These are phyloP conservation scores for Colletotrichum melonis DNA, from an alignment of 2,329 filamentous ascomycete genomes.

Conservation along the genomic window DNA sequence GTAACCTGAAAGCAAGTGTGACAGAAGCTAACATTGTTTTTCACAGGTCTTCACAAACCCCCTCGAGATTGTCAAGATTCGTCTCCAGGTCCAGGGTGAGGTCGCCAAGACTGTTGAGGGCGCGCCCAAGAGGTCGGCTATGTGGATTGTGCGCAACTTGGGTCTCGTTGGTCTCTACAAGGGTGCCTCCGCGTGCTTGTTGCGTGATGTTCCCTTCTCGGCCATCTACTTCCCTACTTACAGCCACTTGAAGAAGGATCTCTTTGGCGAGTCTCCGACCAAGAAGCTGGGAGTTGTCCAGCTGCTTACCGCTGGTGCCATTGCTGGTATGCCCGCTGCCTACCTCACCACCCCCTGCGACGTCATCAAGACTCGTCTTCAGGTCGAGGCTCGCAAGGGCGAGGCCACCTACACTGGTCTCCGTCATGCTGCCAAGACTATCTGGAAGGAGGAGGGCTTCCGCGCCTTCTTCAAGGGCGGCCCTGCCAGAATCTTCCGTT, in stretches of 20 bases:
- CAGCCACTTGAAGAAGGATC: constrained; percentile 90
- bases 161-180: constrained; percentile 97
- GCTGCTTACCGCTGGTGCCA: constrained; percentile 93
- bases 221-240: constrained; percentile 99
- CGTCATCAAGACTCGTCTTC: constrained; percentile 98
- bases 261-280: constrained; percentile 88
- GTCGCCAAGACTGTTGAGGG: constrained; percentile 88
- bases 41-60: constrained; percentile 93
- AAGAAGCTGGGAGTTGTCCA: constrained; percentile 93
- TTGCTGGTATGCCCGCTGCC: constrained; percentile 89
- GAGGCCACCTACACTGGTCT: constrained; percentile 89
- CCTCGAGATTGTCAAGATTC: constrained; percentile 99
- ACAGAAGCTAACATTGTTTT: constrained; percentile 30
- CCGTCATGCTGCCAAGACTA: constrained; percentile 84
- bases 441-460: constrained; percentile 93
- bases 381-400: constrained; percentile 97
- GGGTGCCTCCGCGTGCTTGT: constrained; percentile 91
- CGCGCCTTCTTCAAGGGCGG: constrained; percentile 98
- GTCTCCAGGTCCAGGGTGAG: constrained; percentile 96
- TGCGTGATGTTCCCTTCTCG: constrained; percentile 97
- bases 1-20: background rate
- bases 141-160: constrained; percentile 97
- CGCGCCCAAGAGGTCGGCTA: constrained; percentile 87
- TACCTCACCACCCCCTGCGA: constrained; percentile 98
- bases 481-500: constrained; percentile 92